phyloP scores from a whole-genome alignment of 371 early-diverging fungal genomes.

The Circinella umbellata region DNA sequence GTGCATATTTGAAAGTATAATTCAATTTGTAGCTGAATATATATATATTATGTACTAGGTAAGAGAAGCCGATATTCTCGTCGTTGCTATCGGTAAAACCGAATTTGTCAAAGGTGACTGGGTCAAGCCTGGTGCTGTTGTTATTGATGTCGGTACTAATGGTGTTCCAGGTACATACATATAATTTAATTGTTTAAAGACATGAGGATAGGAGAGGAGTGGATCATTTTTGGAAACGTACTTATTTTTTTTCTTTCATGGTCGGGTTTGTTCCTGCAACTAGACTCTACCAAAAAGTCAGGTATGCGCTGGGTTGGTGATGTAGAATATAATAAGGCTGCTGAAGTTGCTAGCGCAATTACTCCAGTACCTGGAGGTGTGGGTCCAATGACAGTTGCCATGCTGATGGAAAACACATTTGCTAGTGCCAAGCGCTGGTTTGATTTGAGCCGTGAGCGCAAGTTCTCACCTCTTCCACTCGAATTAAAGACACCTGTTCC shows the following conservation, averaged over 20 bases:
- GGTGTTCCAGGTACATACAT: conserved; percentile 62
- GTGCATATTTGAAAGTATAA: neutral
- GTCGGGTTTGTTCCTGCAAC: neutral
- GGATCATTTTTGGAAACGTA: no score
- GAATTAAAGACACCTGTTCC: conserved; percentile 80
- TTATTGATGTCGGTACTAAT: conserved; percentile 96
- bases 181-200: neutral
- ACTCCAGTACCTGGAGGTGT: conserved; percentile 98
- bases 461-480: conserved; percentile 69
- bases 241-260: neutral
- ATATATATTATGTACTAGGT: conserved; percentile 34
- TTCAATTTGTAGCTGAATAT: neutral
- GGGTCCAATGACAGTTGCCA: conserved; percentile 97
- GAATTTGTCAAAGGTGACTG: conserved; percentile 86
- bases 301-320: conserved; percentile 93
- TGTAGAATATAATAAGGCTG: conserved; percentile 79
- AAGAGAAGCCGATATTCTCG: conserved; percentile 81
- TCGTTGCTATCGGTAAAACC: conserved; percentile 86
- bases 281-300: conserved; percentile 82
- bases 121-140: conserved; percentile 91
- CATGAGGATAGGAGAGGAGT: no score
- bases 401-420: conserved; percentile 88
- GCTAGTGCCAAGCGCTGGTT: conserved; percentile 67
- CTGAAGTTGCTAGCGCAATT: conserved; percentile 76
- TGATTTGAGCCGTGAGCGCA: conserved; percentile 47